These are phyloP conservation scores for Kwoniella dejecticola DNA, from an alignment of 768 basidiomycete genomes.

Conservation along the genomic window DNA sequence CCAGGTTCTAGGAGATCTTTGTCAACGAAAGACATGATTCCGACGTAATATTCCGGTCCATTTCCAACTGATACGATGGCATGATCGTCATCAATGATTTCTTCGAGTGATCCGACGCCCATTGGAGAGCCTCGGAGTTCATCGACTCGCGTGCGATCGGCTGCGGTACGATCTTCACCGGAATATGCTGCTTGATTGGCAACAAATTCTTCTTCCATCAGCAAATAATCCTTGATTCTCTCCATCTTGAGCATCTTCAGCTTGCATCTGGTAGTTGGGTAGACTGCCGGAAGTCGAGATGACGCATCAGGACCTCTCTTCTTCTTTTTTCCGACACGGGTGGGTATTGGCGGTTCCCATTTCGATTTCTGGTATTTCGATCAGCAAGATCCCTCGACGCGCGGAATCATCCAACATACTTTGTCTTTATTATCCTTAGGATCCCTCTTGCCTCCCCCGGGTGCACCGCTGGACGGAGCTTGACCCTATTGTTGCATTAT, in stretches of 20 bases:
- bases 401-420: constrained; percentile 23
- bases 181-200: constrained; percentile 51
- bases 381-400: background rate
- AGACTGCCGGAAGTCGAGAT: constrained; percentile 87
- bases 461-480: constrained; percentile 48
- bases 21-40: constrained; percentile 97
- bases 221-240: constrained; percentile 95
- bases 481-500: constrained; percentile 47
- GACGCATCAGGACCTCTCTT: constrained; percentile 87
- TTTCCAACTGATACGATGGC: constrained; percentile 96
- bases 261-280: constrained; percentile 91
- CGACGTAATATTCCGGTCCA: constrained; percentile 94
- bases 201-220: constrained; percentile 67
- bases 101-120: constrained; percentile 97
- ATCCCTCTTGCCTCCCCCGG: constrained; percentile 39
- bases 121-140: constrained; percentile 92
- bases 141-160: constrained; percentile 89
- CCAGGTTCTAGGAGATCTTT: constrained; percentile 96
- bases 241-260: constrained; percentile 94
- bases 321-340: constrained; percentile 96
- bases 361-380: constrained; percentile 63
- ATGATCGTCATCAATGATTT: constrained; percentile 63
- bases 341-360: constrained; percentile 98
- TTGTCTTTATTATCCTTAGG: constrained; percentile 48
- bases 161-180: constrained; percentile 92